Base-by-base conservation (phyloP, 2,329 filamentous ascomycete genomes). In the Delphinella strobiligena region DNA sequence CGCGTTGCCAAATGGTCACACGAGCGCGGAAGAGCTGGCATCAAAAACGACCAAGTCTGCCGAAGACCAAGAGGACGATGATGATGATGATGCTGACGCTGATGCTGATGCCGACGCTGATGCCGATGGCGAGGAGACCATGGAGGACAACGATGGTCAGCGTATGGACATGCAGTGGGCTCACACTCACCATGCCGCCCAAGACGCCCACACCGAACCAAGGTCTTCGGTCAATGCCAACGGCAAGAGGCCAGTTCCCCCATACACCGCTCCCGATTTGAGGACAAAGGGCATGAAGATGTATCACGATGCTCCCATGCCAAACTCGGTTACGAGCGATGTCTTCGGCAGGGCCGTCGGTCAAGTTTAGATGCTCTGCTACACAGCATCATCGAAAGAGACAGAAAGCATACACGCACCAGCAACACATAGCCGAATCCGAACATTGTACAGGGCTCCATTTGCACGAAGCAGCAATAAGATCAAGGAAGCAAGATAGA, bases 51-150 rank as follows among this genome's bases (percentile, higher is more conserved):
- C 22, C 12, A 7, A 12, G 7, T 7, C 22, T 7, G 33, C 33
- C 18, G 36, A 31, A 11, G 41, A 39, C 15, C 31, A 34, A 12
- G 36, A 32, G 15, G 35, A 31, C 16, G 36, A 34, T 33, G 40
- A 24, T 5, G 40, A 42, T 19, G 40, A 33, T n/a, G 39, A 41
- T n/a, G 39, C 40, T 11, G 42, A 45, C 22, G 38, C 42, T 17
- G 42, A 44, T 17, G 42, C 42, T 14, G 42, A 44, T 19, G 42
- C 42, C 15, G 42, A 44, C 19, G 42, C 42, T 4, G 42, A 44
- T 30, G 37, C 38, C 8, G 38, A 44, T 16, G 37, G 34, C 17
- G 41, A 43, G 17, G 36, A 38, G 18, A 32, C 36, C 11, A 10
- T 12, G 11, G 33, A 35, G 8, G 31, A 18, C 33, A 19, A 35